phyloP scores from a whole-genome alignment of 495 filamentous ascomycete genomes.

The Penicillium robsamsonii region DNA sequence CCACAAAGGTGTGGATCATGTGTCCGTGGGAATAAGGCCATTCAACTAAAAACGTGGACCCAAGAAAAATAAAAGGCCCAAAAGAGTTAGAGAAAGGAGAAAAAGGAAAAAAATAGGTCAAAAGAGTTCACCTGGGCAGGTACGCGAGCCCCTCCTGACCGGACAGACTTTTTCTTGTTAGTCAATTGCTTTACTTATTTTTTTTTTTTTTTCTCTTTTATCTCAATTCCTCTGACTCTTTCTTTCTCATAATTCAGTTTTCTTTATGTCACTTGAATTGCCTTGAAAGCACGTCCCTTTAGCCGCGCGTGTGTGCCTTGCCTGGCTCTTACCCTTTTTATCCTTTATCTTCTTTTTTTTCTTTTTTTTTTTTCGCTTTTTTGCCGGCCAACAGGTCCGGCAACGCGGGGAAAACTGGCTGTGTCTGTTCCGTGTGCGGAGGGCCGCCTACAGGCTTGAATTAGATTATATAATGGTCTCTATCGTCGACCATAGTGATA shows the following conservation, averaged over 20 bases:
- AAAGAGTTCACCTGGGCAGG: slow-evolving; percentile 6
- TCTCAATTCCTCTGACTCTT: slow-evolving; percentile 36
- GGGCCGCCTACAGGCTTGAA: slow-evolving; percentile 17
- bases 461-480: slow-evolving; percentile 39
- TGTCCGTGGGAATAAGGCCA: not conserved
- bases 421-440: slow-evolving; percentile 18
- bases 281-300: slow-evolving; percentile 35
- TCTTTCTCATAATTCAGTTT: slow-evolving; percentile 41
- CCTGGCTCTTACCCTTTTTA: slow-evolving; percentile 19
- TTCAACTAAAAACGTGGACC: slow-evolving; percentile 8
- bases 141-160: slow-evolving; percentile 19
- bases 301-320: slow-evolving; percentile 50
- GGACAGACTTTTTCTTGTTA: slow-evolving; percentile 34
- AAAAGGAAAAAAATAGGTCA: slow-evolving; percentile 18
- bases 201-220: slow-evolving; percentile 29
- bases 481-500: slow-evolving; percentile 47
- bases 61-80: not conserved
- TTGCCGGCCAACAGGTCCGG: slow-evolving; percentile 9
- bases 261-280: slow-evolving; percentile 45
- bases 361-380: slow-evolving; percentile 11
- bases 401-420: slow-evolving; percentile 21
- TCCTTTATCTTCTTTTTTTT: slow-evolving; percentile 8
- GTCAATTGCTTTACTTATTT: slow-evolving; percentile 48
- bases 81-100: slow-evolving; percentile 14
- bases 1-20: too few relatives aligned